Percentiles rank a stretch among this genome's conserved stretches.
These are phyloP conservation scores for Alternaria alternata DNA, from an alignment of 2,329 filamentous ascomycete species.

Conservation along the genomic window DNA sequence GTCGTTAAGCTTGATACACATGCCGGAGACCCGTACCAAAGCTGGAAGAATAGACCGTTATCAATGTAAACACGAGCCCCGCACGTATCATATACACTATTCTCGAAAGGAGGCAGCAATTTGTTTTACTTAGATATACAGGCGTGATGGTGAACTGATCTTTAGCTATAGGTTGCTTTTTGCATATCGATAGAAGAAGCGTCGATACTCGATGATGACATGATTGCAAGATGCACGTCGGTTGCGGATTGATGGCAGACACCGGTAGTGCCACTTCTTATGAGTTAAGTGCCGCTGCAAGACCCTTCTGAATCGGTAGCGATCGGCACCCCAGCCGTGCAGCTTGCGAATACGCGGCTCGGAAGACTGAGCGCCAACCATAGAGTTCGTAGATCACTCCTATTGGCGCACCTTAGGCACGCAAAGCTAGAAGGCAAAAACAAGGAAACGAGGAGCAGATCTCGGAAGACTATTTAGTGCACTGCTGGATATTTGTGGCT, in stretches of 20 bases:
- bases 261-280: neutral
- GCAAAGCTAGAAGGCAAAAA: neutral
- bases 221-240: neutral
- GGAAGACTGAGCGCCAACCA: neutral
- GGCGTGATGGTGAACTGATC: neutral
- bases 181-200: neutral
- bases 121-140: slow-evolving; percentile 1
- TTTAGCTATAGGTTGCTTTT: neutral
- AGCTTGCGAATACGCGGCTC: slow-evolving; percentile 1
- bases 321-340: slow-evolving; percentile 4
- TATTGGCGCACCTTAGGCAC: neutral
- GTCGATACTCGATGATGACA: neutral
- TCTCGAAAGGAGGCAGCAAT: neutral
- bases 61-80: neutral
- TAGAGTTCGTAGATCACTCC: neutral
- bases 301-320: neutral
- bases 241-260: neutral
- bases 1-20: neutral
- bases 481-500: neutral
- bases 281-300: neutral
- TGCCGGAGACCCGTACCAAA: slow-evolving; percentile 1
- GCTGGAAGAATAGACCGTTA: neutral
- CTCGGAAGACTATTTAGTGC: neutral
- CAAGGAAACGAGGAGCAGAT: neutral
- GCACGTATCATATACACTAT: neutral